Evolutionary conservation across 768 basidiomycete species (phyloP), one percentile per base, ranked within the genome.

Genomic region (Nevesoporus exiguus): DNA sequence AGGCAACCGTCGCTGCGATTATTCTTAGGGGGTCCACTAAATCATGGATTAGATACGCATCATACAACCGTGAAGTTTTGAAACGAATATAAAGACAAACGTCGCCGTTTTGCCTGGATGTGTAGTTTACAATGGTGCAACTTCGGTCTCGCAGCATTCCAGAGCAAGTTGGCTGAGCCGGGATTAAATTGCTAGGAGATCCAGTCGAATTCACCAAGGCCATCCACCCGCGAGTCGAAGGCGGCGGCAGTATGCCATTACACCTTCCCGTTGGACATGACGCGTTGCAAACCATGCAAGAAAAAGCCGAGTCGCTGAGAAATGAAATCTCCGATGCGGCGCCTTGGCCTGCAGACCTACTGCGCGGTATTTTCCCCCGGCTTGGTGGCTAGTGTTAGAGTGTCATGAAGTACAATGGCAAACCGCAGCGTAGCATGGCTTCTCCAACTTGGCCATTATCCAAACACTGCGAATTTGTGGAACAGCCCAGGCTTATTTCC

Each of bases 31-130:
- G 30, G 19, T 27, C 19, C 19, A 5, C n/a, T 22, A 9, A 22
- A n/a, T 6, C 21, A 8, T 21, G 43, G 24, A 30, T 10, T 24
- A 64, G 60, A 49, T 64, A 34, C 53, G 55, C 30, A 56, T 63
- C 36, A 30, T 64, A 21, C 52, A 61, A 47, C 17, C 60, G 1
- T 60, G 62, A 19, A 17, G 19, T 22, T 63, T 63, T 10, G 62
- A 39, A 13, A 40, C 54, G 17, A 42, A 44, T 11, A 31, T 15
- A 13, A 0, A 6, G 2, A 1, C 47, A 11, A 27, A 42, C 24
- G 14, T 39, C 22, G 31, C 4, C 2, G 1, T 55, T 3, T 47
- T 56, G 24, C 59, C 58, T 19, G 37, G 45, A 41, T 39, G 55
- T 30, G 46, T 53, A 5, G 30, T 39, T 22, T 62, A 62, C 49